phyloP scores from a whole-genome alignment of 1,284 basidiomycete genomes.

The Chiua sp. region DNA sequence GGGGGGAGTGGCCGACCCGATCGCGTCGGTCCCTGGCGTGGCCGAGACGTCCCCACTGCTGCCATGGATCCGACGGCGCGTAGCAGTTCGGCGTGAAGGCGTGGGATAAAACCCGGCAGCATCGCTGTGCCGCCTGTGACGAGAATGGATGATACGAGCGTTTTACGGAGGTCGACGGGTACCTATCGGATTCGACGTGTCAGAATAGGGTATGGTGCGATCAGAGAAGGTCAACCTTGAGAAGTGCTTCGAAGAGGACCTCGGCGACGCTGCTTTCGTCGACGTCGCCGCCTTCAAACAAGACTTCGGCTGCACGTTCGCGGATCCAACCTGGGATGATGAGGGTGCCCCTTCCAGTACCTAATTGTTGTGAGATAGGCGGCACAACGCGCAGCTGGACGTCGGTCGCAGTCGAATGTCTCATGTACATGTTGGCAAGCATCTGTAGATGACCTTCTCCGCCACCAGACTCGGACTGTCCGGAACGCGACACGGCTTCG shows the following conservation, averaged over 20 bases:
- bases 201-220: background rate
- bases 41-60: conserved; percentile 21
- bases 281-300: conserved; percentile 90
- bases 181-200: conserved; percentile 55
- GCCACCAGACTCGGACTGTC: conserved; percentile 19
- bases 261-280: conserved; percentile 86
- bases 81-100: conserved; percentile 79
- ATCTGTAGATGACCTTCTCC: conserved; percentile 63
- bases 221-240: conserved; percentile 59
- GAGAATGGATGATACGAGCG: conserved; percentile 81
- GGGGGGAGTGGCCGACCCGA: conserved; percentile 50
- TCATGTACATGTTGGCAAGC: conserved; percentile 68
- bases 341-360: conserved; percentile 78
- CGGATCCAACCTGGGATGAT: conserved; percentile 95
- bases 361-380: conserved; percentile 63
- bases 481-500: conserved; percentile 53
- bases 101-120: conserved; percentile 90
- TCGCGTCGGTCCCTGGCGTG: conserved; percentile 40
- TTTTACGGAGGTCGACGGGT: conserved; percentile 87
- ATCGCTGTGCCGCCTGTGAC: conserved; percentile 90
- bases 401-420: conserved; percentile 77
- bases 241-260: conserved; percentile 75
- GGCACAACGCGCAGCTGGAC: conserved; percentile 70
- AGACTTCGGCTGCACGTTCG: conserved; percentile 87
- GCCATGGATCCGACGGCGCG: conserved; percentile 54